These are phyloP conservation scores for Dimocarpus longan DNA, from an alignment of 345 rosid species.

Conservation along the genomic window DNA sequence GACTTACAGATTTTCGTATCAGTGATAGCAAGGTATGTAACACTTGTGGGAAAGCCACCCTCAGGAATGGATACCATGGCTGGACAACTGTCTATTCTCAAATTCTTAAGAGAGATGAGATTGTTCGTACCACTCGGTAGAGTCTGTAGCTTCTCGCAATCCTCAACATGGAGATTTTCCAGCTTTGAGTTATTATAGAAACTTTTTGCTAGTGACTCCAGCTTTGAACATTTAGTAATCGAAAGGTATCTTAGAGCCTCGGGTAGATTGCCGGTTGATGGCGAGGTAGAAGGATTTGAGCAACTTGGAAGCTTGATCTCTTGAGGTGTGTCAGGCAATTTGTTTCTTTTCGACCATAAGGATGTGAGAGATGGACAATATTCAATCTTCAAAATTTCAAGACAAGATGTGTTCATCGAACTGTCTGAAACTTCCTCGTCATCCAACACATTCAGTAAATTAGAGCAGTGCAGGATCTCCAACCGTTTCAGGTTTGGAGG, in stretches of 20 bases:
- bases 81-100: neutral
- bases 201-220: constrained; percentile 8
- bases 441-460: constrained; percentile 14
- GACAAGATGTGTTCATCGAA: neutral
- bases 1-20: neutral
- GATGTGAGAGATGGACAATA: constrained; percentile 19
- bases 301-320: neutral
- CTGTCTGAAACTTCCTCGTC: neutral
- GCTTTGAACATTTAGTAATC: neutral
- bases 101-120: constrained; percentile 7
- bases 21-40: neutral
- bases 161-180: neutral
- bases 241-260: neutral
- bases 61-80: constrained; percentile 7
- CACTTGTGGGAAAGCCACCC: constrained; percentile 14
- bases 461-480: constrained; percentile 15
- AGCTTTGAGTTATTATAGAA: neutral
- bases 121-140: neutral
- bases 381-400: constrained; percentile 3
- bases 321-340: no score
- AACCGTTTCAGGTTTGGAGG: constrained; percentile 16
- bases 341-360: constrained; percentile 15
- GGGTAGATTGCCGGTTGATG: neutral
- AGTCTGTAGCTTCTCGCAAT: neutral
- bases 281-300: neutral